Evolutionary conservation across 2,329 filamentous ascomycete species (phyloP), one percentile per base, ranked within the genome.

Genomic region (Daldinia sp.): DNA sequence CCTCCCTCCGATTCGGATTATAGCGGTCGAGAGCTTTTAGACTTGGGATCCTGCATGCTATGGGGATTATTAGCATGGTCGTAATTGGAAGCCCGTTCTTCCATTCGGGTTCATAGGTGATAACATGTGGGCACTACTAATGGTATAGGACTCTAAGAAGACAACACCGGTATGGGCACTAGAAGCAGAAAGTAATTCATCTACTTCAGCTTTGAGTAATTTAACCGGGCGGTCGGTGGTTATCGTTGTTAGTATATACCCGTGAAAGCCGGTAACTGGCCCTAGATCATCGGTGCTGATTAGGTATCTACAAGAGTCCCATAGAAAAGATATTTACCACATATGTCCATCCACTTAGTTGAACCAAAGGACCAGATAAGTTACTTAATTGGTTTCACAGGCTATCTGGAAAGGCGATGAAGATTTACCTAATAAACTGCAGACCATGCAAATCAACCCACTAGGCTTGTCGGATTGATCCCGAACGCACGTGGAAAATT

Each of bases 281-380:
- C 26, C n/a, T 20, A 20, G 26, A 59, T 48, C 54, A 41, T 37
- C 33, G 37, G 56, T n/a, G 15, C 33, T 37, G 44, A 23, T 23
- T 23, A 23, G 28, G 18, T 50, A n/a, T 58, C 26, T 26, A 37
- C 50, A 63, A 39, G 18, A 58, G 37, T 42, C 23, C 55, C 15
- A 12, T 50, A 26, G 42, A 48, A 48, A 55, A 30, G 13, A 26
- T 5, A 2, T 28, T 15, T 28, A 28, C 23, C 26, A 23, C n/a
- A 20, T 10, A 13, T 12, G 23, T 13, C 44, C 18, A 48, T 15
- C n/a, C 5, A 6, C 41, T 44, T 44, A 20, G 18, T n/a, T 20
- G 33, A 35, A 39, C 1, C 12, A 18, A 20, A n/a, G 41, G 5
- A 44, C n/a, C 6, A 9, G n/a, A 44, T 0, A n/a, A 30, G 46